Conservation (phyloP, 495 filamentous ascomycete species). For the Daldinia childiae region DNA sequence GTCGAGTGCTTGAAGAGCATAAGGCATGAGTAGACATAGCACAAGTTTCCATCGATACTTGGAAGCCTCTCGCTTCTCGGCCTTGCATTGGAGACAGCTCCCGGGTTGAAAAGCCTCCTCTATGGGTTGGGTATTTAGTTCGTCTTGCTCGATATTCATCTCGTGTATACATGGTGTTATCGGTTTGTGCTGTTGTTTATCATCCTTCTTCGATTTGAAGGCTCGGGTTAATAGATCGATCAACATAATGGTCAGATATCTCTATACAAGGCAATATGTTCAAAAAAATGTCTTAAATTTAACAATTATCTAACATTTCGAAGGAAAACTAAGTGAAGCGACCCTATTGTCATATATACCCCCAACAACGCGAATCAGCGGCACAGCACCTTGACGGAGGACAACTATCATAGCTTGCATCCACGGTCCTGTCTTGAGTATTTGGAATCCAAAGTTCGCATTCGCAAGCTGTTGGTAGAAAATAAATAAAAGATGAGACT, state of each 20-base stretch:
- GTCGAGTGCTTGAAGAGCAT: slow-evolving; percentile 62
- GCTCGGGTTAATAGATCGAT: slow-evolving; percentile 1
- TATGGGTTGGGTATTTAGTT: not conserved
- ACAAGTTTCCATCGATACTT: slow-evolving; percentile 65
- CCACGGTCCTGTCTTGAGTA: not conserved
- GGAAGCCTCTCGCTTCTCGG: slow-evolving; percentile 33
- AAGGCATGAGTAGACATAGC: slow-evolving; percentile 62
- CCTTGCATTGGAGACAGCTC: slow-evolving; percentile 29
- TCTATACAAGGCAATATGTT: not conserved
- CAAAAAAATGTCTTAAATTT: not conserved
- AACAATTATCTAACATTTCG: slow-evolving; percentile 9
- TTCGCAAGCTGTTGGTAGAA: not conserved
- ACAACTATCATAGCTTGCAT: not conserved
- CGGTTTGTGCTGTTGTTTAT: not conserved
- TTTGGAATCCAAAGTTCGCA: not conserved
- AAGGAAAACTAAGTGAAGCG: slow-evolving; percentile 9
- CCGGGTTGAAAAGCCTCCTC: not conserved
- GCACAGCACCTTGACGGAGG: not conserved
- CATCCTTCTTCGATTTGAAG: slow-evolving; percentile 11
- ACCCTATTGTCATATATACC: slow-evolving; percentile 21
- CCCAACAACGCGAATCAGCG: not conserved
- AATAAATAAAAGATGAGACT: not conserved
- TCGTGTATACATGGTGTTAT: slow-evolving; percentile 27
- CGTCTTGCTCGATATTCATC: slow-evolving; percentile 9
- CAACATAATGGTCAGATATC: slow-evolving; percentile 10